These are phyloP conservation scores for Phialophora tarda DNA, from an alignment of 2,329 filamentous ascomycete species.

Conservation along the genomic window DNA sequence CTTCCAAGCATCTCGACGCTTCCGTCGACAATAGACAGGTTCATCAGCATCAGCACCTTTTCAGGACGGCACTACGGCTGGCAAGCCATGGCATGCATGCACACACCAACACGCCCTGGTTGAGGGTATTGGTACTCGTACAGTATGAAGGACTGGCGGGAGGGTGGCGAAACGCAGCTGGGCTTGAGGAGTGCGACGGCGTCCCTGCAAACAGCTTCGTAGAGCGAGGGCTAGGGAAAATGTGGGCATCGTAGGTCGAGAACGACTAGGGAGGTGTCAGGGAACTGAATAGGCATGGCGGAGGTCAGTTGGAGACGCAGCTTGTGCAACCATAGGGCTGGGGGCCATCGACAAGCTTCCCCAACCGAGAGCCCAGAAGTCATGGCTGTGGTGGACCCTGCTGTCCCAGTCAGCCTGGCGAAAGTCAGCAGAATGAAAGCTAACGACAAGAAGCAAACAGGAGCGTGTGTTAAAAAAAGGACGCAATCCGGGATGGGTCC, in stretches of 20 bases:
- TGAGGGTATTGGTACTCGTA: background rate
- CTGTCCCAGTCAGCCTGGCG: slow-evolving; percentile 1
- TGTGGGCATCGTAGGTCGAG: slow-evolving; percentile 6
- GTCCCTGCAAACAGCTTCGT: background rate
- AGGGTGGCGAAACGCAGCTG: background rate
- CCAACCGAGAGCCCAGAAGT: background rate
- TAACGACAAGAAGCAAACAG: background rate
- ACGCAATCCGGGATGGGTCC: background rate
- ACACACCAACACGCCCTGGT: background rate
- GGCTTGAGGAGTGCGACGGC: background rate
- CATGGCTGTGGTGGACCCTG: background rate
- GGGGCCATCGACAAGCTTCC: slow-evolving; percentile 6
- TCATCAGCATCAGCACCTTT: slow-evolving; percentile 14
- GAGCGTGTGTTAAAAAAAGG: background rate
- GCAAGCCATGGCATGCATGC: slow-evolving; percentile 14
- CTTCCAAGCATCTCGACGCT: slow-evolving; percentile 8
- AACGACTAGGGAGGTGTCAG: background rate
- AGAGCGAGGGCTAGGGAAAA: background rate
- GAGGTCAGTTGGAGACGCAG: background rate
- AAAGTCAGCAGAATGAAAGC: slow-evolving; percentile 3
- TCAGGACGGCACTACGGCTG: background rate
- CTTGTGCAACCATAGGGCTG: slow-evolving; percentile 1
- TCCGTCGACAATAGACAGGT: slow-evolving; percentile 1
- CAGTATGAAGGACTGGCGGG: background rate
- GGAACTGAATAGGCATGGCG: background rate